Conservation (phyloP, 805 yeast genomes). For the Wickerhamomyces canadensis region DNA sequence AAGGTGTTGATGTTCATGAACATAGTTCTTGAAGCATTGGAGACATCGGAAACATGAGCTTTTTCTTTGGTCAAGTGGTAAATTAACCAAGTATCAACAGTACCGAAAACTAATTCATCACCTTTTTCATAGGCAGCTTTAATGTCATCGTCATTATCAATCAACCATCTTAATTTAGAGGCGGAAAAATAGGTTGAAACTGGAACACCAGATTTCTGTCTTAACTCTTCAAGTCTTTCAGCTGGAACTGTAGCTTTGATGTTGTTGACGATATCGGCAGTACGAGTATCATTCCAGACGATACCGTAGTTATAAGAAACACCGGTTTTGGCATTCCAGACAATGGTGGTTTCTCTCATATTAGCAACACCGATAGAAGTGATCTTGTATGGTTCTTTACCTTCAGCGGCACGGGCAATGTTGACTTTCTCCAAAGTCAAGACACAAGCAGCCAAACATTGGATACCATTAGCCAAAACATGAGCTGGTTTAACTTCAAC, state of each 20-base stretch:
- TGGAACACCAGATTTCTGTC: conserved; percentile 75
- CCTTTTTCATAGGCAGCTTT: conserved; percentile 66
- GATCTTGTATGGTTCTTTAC: conserved; percentile 52
- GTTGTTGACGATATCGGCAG: conserved; percentile 62
- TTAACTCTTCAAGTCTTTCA: conserved; percentile 51
- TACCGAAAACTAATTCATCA: conserved; percentile 82
- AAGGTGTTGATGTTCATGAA: conserved; percentile 76
- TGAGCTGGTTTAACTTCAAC: conserved; percentile 89
- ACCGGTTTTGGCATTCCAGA: conserved; percentile 85
- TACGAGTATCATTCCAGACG: conserved; percentile 95
- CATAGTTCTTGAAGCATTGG: conserved; percentile 89
- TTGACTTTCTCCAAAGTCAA: conserved; percentile 52
- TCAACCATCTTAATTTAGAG: conserved; percentile 82
- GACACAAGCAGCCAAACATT: conserved; percentile 68
- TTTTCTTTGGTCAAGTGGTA: conserved; percentile 72
- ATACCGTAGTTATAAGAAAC: conserved; percentile 80
- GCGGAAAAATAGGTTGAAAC: conserved; percentile 89
- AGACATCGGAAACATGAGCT: conserved; percentile 74
- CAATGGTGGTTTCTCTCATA: conserved; percentile 91
- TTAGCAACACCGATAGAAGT: conserved; percentile 84
- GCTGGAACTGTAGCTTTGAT: conserved; percentile 48
- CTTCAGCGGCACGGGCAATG: conserved; percentile 37
- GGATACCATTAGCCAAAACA: conserved; percentile 71
- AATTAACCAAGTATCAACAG: conserved; percentile 91
- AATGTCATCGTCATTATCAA: conserved; percentile 70